Base-by-base conservation (phyloP, 768 basidiomycete species). In the Kwoniella sp. region DNA sequence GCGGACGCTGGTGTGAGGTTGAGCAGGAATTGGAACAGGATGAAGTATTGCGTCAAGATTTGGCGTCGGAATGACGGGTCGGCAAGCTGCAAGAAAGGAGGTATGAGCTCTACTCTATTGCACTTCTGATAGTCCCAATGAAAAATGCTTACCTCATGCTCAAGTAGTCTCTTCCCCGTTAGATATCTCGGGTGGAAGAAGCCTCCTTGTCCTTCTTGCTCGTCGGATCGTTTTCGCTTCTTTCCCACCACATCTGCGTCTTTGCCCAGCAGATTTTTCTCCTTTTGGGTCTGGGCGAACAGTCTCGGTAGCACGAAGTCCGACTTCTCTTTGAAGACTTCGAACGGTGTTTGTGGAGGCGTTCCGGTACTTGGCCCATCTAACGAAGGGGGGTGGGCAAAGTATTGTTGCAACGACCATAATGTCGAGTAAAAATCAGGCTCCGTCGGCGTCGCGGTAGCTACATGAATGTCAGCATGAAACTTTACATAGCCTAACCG, bases 341-440 rank as follows among this genome's bases (percentile, higher is more conserved):
- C 69, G 50, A 78, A 78, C 2, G 70, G 70, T 28, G 74, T 67
- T 31, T 29, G 31, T 1, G 65, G 45, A n/a, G 61, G 29, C 8
- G 53, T 58, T 11, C 61, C 58, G 5, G 55, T 37, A 0, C 66
- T 51, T 7, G 66, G 51, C 7, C 63, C 55, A 48, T 70, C 74
- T 2, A 78, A 65, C 13, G 69, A 59, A 1, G 76, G 74, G 8
- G 76, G 76, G 30, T 67, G 66, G 1, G 76, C 66, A 45, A 78
- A 73, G 65, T 73, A 78, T 48, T 75, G 72, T 48, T 78, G 76
- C 15, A 78, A 58, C 1, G 76, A 78, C 76, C 76, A 78, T 1
- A 78, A 65, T 1, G 74, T 75, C 3, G 70, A 63, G 60, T 78
- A 78, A 41, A 78, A 73, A 26, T 77, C 70, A 20, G 65, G 61